Percentiles rank a stretch among this genome's conserved stretches.
Conservation (phyloP, 208 protist genomes). For the Leishmania guyanensis region DNA sequence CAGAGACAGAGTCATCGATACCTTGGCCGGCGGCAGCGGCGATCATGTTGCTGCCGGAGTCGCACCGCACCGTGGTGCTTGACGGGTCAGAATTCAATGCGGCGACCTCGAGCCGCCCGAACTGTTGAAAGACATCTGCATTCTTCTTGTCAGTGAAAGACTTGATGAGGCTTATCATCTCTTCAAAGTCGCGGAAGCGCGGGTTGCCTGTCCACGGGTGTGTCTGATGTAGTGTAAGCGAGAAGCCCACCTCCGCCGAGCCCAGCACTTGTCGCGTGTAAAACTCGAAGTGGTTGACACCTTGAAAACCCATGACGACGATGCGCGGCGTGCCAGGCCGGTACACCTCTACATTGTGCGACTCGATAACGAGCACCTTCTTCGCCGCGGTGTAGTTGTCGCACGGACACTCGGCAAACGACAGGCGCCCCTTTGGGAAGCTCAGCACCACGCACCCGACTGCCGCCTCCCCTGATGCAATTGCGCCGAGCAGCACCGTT, state of each 20-base stretch:
- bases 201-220: constrained; percentile 91
- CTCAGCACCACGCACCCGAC: constrained; percentile 67
- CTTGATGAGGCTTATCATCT: constrained; percentile 72
- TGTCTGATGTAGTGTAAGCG: constrained; percentile 72
- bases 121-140: constrained; percentile 73
- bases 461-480: constrained; percentile 40
- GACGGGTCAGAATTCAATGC: constrained; percentile 14
- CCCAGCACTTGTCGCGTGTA: constrained; percentile 78
- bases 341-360: constrained; percentile 77
- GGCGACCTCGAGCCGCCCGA: constrained; percentile 43
- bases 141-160: constrained; percentile 84
- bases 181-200: constrained; percentile 86
- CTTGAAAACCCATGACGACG: constrained; percentile 79
- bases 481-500: constrained; percentile 63
- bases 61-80: constrained; percentile 3
- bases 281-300: constrained; percentile 80
- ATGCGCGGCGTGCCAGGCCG: constrained; percentile 54
- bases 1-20: too few relatives aligned
- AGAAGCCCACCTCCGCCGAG: constrained; percentile 60
- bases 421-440: constrained; percentile 51
- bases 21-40: background rate
- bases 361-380: constrained; percentile 73
- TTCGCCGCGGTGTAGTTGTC: constrained; percentile 63
- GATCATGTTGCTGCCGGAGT: constrained; percentile 1
- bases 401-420: constrained; percentile 79